Base-by-base conservation (phyloP, 1,284 basidiomycete genomes). In the Ustilago crameri region DNA sequence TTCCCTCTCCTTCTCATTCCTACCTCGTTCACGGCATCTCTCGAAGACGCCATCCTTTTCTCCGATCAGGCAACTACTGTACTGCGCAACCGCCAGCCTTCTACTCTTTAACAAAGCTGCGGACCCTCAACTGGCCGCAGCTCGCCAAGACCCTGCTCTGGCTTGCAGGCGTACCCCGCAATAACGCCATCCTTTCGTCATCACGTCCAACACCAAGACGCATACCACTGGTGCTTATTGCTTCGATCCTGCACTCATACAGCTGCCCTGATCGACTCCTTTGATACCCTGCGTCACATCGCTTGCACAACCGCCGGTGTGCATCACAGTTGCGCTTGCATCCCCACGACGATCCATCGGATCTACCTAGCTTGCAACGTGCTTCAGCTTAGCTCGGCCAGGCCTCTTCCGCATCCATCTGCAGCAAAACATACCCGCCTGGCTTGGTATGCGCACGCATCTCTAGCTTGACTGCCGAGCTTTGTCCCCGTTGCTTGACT, bases 171-270 rank as follows among this genome's bases (percentile, higher is more conserved):
- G 47, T 56, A 53, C 57, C 45, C 53, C 51, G 57, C 40, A 30
- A 65, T 71, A 61, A 60, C 62, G 58, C 59, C 68, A 62, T 62
- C 49, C 53, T 61, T 45, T 68, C 58, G 65, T 68, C 53, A 53
- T 62, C 58, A 24, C 18, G 23, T 32, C 24, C 32, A 32, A 38
- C 45, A 50, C 57, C 57, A 60, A 27, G 41, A 50, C 57, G 56
- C 53, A 55, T 66, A 15, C 48, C 48, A 55, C n/a, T 24, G 18
- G 37, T 40, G 34, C 32, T 2, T 50, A 40, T 34, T 24, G 41
- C 18, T 35, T 10, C 23, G 38, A 9, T 53, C n/a, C 18, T 37
- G 45, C 45, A 38, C 15, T 20, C 20, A 22, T 22, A 22, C 12
- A 23, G n/a, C 24, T 26, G 24, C 23, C 9, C 12, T 42, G 45